phyloP scores from a whole-genome alignment of 352 stramenopile genomes.

The Pythium dissotocum region DNA sequence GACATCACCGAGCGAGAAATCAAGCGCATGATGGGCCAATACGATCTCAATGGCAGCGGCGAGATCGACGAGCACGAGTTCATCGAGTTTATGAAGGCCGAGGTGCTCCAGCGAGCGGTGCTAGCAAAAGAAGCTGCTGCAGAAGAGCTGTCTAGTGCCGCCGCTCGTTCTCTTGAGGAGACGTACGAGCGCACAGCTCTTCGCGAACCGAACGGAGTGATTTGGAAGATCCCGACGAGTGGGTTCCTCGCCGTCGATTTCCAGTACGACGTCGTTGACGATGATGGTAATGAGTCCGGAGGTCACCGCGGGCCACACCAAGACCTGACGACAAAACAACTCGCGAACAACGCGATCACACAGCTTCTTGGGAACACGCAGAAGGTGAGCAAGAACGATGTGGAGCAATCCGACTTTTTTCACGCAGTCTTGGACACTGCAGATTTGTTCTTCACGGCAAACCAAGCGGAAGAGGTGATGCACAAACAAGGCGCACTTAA shows the following conservation, averaged over 20 bases:
- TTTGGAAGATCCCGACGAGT: slow-evolving; percentile 44
- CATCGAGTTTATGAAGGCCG: slow-evolving; percentile 69
- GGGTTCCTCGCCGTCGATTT: slow-evolving; percentile 46
- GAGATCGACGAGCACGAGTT: slow-evolving; percentile 77
- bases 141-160: slow-evolving; percentile 2
- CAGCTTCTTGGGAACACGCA: slow-evolving; percentile 46
- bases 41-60: slow-evolving; percentile 70
- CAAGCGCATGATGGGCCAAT: slow-evolving; percentile 49
- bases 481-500: slow-evolving; percentile 43
- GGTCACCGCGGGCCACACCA: neutral
- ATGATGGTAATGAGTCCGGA: neutral
- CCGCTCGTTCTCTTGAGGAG: slow-evolving; percentile 22
- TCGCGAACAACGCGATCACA: slow-evolving; percentile 41
- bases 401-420: slow-evolving; percentile 64
- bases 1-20: slow-evolving; percentile 44
- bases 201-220: slow-evolving; percentile 30
- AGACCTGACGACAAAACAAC: slow-evolving; percentile 18
- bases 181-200: slow-evolving; percentile 32
- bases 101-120: slow-evolving; percentile 34
- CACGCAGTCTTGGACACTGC: slow-evolving; percentile 50
- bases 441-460: slow-evolving; percentile 64
- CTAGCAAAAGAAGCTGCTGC: neutral
- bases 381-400: slow-evolving; percentile 45
- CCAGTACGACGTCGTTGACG: slow-evolving; percentile 20
- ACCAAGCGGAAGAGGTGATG: slow-evolving; percentile 67